A percentile compares a stretch with the other conserved stretches of the same genome.
Conservation (phyloP, 2,329 filamentous ascomycete genomes). For the Xylariaceae sp. region DNA sequence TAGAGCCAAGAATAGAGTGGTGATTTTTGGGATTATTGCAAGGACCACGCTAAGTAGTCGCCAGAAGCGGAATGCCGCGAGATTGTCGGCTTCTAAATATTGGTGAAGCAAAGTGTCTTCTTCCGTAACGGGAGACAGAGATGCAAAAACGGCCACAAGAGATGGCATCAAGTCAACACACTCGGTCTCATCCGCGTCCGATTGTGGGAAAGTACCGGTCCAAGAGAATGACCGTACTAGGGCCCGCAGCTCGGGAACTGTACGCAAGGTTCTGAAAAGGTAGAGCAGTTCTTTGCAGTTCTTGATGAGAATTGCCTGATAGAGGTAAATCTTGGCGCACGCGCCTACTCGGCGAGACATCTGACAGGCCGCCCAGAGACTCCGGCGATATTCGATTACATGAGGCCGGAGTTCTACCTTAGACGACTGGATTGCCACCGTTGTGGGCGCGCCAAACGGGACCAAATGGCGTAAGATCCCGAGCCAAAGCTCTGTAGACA, state of each 20-base stretch:
- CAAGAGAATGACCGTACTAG: slow-evolving; percentile 12
- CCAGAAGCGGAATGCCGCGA: not conserved
- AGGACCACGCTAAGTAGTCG: not conserved
- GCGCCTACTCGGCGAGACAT: slow-evolving; percentile 8
- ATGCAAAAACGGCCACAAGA: not conserved
- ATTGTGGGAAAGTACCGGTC: slow-evolving; percentile 3
- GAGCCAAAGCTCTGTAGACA: slow-evolving; percentile 5
- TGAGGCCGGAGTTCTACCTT: slow-evolving; percentile 8
- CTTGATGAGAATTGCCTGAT: slow-evolving; percentile 9
- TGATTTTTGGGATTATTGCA: slow-evolving; percentile 2
- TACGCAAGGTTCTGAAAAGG: slow-evolving; percentile 6
- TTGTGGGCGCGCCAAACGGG: slow-evolving; percentile 7
- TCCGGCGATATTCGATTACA: slow-evolving; percentile 5
- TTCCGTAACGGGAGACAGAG: not conserved
- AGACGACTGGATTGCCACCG: not conserved
- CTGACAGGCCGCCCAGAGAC: slow-evolving; percentile 8
- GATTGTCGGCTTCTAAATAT: slow-evolving; percentile 1
- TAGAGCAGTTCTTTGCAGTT: slow-evolving; percentile 12
- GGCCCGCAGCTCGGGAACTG: slow-evolving; percentile 6
- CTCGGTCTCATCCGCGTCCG: slow-evolving; percentile 1
- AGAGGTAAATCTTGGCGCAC: slow-evolving; percentile 2
- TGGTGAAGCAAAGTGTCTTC: slow-evolving; percentile 1
- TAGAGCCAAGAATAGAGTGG: slow-evolving; percentile 6
- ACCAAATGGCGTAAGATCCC: slow-evolving; percentile 6
- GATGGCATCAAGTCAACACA: slow-evolving; percentile 6